Conservation (phyloP, 768 basidiomycete genomes). For the Dioszegia aurantiaca region DNA sequence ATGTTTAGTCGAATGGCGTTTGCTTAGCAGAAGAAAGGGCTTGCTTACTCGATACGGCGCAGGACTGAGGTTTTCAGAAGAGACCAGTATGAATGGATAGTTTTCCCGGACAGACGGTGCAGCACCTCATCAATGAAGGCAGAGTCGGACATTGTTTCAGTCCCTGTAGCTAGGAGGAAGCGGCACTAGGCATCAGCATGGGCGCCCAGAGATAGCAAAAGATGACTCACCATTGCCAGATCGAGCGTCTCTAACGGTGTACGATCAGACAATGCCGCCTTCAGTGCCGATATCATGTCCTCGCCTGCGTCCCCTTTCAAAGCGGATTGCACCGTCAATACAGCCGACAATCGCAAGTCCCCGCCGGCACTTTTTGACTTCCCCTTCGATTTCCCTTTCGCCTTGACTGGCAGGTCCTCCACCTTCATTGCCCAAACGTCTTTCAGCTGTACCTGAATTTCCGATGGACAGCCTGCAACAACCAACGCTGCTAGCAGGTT, state of each 20-base stretch:
- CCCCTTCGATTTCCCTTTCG: background rate
- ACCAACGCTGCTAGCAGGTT: constrained; percentile 1
- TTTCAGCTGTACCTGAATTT: background rate
- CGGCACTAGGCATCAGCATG: background rate
- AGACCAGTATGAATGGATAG: background rate
- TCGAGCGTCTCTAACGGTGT: background rate
- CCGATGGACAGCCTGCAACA: background rate
- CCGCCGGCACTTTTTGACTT: background rate
- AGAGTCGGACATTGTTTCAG: background rate
- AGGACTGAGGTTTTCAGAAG: background rate
- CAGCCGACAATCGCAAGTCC: background rate
- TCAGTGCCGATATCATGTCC: background rate
- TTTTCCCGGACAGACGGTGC: background rate
- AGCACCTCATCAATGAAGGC: background rate
- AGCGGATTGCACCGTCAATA: constrained; percentile 1
- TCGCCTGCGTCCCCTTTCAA: background rate
- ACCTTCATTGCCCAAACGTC: background rate
- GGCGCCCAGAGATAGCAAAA: background rate
- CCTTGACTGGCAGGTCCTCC: background rate
- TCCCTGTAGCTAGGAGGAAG: background rate
- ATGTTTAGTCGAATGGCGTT: background rate
- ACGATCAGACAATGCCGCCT: background rate
- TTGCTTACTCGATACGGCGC: background rate
- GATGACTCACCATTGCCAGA: background rate
- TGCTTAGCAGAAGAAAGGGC: background rate